These are phyloP conservation scores for Wickerhamiella cacticola DNA, from an alignment of 805 yeast genomes.

Conservation along the genomic window DNA sequence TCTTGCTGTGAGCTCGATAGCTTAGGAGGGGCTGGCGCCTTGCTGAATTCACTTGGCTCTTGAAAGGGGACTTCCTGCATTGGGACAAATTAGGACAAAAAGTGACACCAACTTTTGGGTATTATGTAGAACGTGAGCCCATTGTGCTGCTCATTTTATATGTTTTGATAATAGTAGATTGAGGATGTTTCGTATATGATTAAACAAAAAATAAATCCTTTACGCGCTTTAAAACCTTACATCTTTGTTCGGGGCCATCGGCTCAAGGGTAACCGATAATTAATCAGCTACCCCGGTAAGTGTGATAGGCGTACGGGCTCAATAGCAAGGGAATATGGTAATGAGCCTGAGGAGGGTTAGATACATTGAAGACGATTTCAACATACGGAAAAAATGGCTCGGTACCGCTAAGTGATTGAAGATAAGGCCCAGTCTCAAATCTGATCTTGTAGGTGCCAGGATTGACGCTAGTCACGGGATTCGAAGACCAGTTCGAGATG, in stretches of 20 bases:
- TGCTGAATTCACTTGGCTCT: conserved; percentile 39
- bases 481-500: conserved; percentile 47
- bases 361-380: conserved; percentile 62
- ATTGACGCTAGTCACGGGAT: conserved; percentile 25
- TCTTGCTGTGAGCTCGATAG: conserved; percentile 44
- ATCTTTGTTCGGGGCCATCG: not conserved
- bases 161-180: too few species aligned
- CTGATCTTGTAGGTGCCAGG: conserved; percentile 66
- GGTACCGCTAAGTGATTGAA: conserved; percentile 26
- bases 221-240: not conserved
- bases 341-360: conserved; percentile 59
- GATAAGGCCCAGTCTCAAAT: conserved; percentile 64
- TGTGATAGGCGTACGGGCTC: conserved; percentile 78
- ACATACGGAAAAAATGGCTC: conserved; percentile 67
- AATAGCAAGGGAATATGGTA: conserved; percentile 81
- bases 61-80: conserved; percentile 39
- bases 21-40: conserved; percentile 38
- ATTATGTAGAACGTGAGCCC: too few species aligned
- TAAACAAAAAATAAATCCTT: too few species aligned
- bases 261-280: not conserved
- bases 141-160: not conserved
- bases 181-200: too few species aligned
- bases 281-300: conserved; percentile 68
- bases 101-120: too few species aligned
- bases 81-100: too few species aligned